Evolutionary conservation across 257 asterid species (phyloP), one percentile per base, ranked within the genome.

Genomic region (Lycium ferocissimum): DNA sequence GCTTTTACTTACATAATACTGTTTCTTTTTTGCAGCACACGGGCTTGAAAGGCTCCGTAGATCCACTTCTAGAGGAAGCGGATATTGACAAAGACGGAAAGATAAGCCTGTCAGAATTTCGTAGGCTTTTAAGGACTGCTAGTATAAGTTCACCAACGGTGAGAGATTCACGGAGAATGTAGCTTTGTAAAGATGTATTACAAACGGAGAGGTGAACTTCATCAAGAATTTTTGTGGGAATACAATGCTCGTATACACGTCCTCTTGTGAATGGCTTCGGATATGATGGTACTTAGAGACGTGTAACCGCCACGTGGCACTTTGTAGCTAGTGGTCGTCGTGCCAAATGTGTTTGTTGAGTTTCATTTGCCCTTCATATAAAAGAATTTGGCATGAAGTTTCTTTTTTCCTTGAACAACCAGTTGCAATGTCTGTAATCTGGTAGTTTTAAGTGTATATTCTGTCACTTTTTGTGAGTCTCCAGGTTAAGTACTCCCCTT

Each of bases 21-120:
- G 0, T 67, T 61, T 70, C 67, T 65, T 75, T 72, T 65, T 76
- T 71, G 86, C 94, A 94, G 98, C 95, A 92, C 85, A 91, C 98
- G 1, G 90, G 98, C 7, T 87, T 94, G 66, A 90, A 87, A 90
- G 95, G 95, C 20, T 94, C 96, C 5, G 85, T 92, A 69, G 94
- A 93, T 56, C 97, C 98, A 10, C 93, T 94, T 40, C 91, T 94
- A 4, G 96, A 94, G 86, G 98, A 94, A 89, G 98, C 98, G 17
- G 98, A 94, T 85, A 89, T 94, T 14, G 97, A 94, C 91, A 94
- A 94, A 89, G 98, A 94, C 11, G 98, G 98, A 85, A 88, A 82
- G 89, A 94, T 94, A 86, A 94, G 98, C 91, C 81, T 94, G 81
- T 86, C 95, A 11, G 98, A 94, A 81, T 94, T 94, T 89, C 95